phyloP scores from a whole-genome alignment of 83 land plant species.

The Diphasiastrum complanatum region DNA sequence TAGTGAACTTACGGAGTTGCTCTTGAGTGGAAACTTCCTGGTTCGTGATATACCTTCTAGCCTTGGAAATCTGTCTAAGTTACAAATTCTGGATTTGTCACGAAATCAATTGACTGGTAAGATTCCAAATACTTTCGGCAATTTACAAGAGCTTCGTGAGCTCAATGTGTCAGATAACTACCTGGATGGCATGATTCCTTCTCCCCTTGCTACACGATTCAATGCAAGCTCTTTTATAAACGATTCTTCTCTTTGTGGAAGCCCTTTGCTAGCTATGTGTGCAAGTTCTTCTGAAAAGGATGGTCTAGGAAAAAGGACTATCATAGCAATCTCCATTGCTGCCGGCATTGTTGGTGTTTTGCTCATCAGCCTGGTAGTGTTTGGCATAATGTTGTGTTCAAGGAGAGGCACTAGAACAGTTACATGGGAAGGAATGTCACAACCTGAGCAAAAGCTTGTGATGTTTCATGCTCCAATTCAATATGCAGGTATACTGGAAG shows the following conservation, averaged over 20 bases:
- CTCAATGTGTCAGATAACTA: conserved; percentile 54
- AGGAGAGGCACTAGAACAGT: no score
- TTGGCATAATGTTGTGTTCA: no score
- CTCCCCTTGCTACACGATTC: conserved; percentile 28
- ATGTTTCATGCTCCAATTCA: background rate
- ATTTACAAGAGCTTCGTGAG: conserved; percentile 36
- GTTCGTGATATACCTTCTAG: conserved; percentile 45
- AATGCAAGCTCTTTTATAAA: conserved; percentile 41
- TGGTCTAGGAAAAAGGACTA: background rate
- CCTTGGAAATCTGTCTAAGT: conserved; percentile 30
- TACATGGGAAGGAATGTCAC: no score
- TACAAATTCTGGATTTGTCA: conserved; percentile 48
- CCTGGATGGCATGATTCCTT: conserved; percentile 51
- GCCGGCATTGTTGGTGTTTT: background rate
- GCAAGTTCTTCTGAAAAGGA: no score
- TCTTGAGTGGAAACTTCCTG: conserved; percentile 41
- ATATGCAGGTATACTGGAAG: background rate
- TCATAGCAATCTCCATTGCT: background rate
- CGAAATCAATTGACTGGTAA: conserved; percentile 39
- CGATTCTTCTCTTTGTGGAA: conserved; percentile 39
- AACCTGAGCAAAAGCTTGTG: background rate
- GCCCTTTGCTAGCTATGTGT: conserved; percentile 30
- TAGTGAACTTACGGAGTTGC: conserved; percentile 32
- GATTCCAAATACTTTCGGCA: conserved; percentile 40
- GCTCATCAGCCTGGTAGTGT: background rate